Evolutionary conservation across 208 protist genomes (phyloP).

Genomic region (Leishmania braziliensis): DNA sequence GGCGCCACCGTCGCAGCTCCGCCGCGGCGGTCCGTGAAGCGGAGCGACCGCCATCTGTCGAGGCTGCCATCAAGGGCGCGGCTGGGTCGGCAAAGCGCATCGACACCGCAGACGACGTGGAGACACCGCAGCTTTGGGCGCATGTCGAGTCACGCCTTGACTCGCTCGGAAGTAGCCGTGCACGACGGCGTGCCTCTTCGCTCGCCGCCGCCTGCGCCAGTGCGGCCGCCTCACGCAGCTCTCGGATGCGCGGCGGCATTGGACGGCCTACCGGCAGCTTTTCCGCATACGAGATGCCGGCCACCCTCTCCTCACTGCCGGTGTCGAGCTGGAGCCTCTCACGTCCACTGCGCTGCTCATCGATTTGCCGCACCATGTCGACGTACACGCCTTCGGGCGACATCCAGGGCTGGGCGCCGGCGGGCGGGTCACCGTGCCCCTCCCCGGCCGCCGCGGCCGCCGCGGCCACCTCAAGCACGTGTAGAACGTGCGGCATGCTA

Average conservation of each 20-base stretch:
- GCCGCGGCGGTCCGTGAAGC: not conserved
- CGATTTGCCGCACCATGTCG: conserved; percentile 27
- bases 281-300: not conserved
- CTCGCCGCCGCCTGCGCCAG: conserved; percentile 7
- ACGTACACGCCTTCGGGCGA: conserved; percentile 24
- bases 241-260: conserved; percentile 6
- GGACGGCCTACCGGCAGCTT: conserved; percentile 8
- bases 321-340: not conserved
- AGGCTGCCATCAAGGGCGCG: conserved; percentile 3
- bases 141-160: not conserved
- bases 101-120: not conserved
- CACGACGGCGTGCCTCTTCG: conserved; percentile 5
- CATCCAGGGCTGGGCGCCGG: not conserved
- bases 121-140: not conserved
- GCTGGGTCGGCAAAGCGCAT: conserved; percentile 15
- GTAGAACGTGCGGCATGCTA: conserved; percentile 29
- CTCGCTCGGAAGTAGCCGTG: not conserved
- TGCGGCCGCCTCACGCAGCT: conserved; percentile 25
- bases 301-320: not conserved
- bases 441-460: not conserved
- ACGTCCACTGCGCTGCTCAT: conserved; percentile 4
- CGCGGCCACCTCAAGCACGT: conserved; percentile 27
- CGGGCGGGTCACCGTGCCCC: not conserved
- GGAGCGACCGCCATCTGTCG: not conserved
- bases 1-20: conserved; percentile 12